These are phyloP conservation scores for Papiliotrema flavescens DNA, from an alignment of 1,284 basidiomycete species.

Conservation along the genomic window DNA sequence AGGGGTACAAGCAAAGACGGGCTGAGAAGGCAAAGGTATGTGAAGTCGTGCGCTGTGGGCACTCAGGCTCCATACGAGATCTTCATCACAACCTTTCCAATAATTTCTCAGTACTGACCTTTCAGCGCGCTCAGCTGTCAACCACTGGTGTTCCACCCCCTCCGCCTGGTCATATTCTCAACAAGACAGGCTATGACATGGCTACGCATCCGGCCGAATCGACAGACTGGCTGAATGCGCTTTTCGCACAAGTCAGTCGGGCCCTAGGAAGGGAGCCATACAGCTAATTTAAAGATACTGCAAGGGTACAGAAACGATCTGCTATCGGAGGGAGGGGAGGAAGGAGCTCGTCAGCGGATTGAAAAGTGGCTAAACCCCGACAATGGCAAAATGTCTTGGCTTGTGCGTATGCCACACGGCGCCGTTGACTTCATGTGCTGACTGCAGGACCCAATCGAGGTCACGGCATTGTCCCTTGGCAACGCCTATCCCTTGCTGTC, in stretches of 20 bases:
- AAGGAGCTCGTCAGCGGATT: conserved; percentile 47
- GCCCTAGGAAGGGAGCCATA: background rate
- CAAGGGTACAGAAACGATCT: conserved; percentile 49
- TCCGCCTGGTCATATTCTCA: conserved; percentile 47
- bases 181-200: conserved; percentile 54
- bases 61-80: too few species aligned
- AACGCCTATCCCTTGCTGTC: conserved; percentile 53
- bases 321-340: conserved; percentile 47
- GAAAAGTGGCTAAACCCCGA: conserved; percentile 50
- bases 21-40: conserved; percentile 41
- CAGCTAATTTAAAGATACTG: conserved; percentile 29
- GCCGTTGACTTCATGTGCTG: background rate
- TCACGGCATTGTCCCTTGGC: conserved; percentile 55
- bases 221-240: conserved; percentile 57
- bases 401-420: conserved; percentile 24
- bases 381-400: conserved; percentile 36
- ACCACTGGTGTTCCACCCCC: conserved; percentile 44
- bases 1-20: conserved; percentile 29
- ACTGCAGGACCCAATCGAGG: conserved; percentile 53
- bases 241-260: conserved; percentile 53
- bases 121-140: conserved; percentile 39
- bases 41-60: background rate
- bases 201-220: conserved; percentile 54
- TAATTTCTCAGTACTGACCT: too few species aligned
- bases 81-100: too few species aligned